A percentile compares a stretch with the other conserved stretches of the same genome.
Conservation (phyloP, 192 early-diverging fungal species). For the Coemansia sp. region DNA sequence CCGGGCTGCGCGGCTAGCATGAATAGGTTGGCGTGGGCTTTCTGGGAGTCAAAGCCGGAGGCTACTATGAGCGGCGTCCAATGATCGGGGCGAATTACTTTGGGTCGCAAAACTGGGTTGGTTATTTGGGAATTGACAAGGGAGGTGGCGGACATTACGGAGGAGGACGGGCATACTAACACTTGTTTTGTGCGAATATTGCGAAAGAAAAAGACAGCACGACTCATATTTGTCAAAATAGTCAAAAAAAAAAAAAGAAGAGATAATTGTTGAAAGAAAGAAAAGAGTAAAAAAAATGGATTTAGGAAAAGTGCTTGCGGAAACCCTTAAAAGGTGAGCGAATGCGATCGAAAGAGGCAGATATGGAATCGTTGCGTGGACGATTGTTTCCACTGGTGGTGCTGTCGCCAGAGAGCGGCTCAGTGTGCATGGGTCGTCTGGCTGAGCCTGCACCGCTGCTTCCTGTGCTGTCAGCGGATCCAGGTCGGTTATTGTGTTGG, state of each 20-base stretch:
- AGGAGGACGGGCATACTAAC: conserved; percentile 30
- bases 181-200: conserved; percentile 54
- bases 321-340: conserved; percentile 54
- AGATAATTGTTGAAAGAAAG: not conserved
- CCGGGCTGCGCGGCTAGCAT: conserved; percentile 31
- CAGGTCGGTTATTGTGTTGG: conserved; percentile 2
- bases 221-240: conserved; percentile 25
- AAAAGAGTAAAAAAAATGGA: not conserved
- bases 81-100: conserved; percentile 45
- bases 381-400: conserved; percentile 1
- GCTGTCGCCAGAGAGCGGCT: conserved; percentile 9
- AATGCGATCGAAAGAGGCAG: conserved; percentile 50
- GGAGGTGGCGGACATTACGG: conserved; percentile 20
- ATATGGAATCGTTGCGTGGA: conserved; percentile 47
- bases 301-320: conserved; percentile 46
- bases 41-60: conserved; percentile 27
- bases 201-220: conserved; percentile 47
- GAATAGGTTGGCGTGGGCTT: conserved; percentile 18
- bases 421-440: conserved; percentile 24
- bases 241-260: not conserved
- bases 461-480: conserved; percentile 8
- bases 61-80: conserved; percentile 52
- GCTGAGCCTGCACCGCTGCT: not conserved
- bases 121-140: conserved; percentile 35
- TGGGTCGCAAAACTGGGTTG: conserved; percentile 26